Conservation (phyloP, 208 protist genomes). For the Trypanosoma mega region DNA sequence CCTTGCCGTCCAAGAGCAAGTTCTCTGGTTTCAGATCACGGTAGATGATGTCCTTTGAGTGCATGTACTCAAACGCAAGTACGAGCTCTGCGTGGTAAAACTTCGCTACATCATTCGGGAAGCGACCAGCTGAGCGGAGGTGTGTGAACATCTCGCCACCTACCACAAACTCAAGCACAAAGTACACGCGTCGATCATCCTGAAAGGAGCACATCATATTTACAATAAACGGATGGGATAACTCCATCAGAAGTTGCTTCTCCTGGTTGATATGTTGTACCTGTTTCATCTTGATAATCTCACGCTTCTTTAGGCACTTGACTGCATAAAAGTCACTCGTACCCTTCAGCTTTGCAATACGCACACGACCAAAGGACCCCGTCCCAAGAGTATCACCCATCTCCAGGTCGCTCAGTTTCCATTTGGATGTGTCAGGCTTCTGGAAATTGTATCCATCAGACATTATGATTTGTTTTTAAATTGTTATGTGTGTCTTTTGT, state of each 20-base stretch:
- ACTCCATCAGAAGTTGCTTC: conserved; percentile 85
- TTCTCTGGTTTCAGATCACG: conserved; percentile 87
- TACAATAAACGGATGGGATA: conserved; percentile 94
- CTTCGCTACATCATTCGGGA: conserved; percentile 85
- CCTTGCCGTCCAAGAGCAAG: conserved; percentile 73
- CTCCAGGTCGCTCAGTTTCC: conserved; percentile 86
- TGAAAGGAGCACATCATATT: conserved; percentile 94
- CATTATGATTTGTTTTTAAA: conserved; percentile 15
- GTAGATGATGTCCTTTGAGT: conserved; percentile 89
- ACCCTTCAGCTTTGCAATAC: conserved; percentile 79
- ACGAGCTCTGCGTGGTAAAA: conserved; percentile 94
- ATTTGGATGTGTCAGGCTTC: conserved; percentile 73
- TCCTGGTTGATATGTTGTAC: conserved; percentile 89
- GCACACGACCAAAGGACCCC: conserved; percentile 93
- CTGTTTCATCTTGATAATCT: conserved; percentile 89
- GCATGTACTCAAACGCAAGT: conserved; percentile 90
- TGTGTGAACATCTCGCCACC: conserved; percentile 91
- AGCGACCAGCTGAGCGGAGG: conserved; percentile 77
- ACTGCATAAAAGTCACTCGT: conserved; percentile 88
- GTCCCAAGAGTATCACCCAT: conserved; percentile 87
- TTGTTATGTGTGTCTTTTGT: not conserved
- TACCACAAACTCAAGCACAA: conserved; percentile 93
- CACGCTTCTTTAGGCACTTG: conserved; percentile 89
- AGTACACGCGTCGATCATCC: conserved; percentile 89
- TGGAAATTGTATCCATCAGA: conserved; percentile 30